These are phyloP conservation scores for Trichoderma endophyticum DNA, from an alignment of 2,329 filamentous ascomycete species.

Conservation along the genomic window DNA sequence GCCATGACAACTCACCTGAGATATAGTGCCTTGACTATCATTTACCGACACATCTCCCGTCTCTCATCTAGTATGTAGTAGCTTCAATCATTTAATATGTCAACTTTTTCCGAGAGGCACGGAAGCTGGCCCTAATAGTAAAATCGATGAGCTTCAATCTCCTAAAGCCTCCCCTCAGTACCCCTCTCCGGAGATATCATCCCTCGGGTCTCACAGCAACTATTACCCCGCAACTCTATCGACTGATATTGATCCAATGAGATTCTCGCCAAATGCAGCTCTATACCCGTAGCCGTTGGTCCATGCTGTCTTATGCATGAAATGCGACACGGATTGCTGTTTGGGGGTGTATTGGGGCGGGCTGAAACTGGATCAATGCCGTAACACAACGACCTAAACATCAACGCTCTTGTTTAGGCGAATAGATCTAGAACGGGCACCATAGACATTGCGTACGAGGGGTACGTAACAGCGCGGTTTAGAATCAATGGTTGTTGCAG, in stretches of 20 bases:
- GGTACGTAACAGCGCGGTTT: not conserved
- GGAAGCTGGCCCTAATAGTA: not conserved
- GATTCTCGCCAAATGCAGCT: not conserved
- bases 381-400: not conserved
- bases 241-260: not conserved
- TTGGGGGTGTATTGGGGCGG: not conserved
- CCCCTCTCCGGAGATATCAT: not conserved
- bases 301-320: not conserved
- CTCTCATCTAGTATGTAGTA: not conserved
- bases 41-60: not conserved
- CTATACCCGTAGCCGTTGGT: not conserved
- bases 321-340: not conserved
- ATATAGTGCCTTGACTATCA: not conserved
- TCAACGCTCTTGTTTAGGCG: not conserved
- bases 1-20: not conserved
- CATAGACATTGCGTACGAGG: not conserved
- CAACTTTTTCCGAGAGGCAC: not conserved
- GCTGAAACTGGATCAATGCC: not conserved
- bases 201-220: not conserved
- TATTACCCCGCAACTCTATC: constrained; percentile 2
- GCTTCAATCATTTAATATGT: not conserved
- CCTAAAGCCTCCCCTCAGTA: not conserved
- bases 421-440: not conserved
- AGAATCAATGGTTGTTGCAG: not conserved
- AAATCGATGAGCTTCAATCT: not conserved